These are phyloP conservation scores for Odontarrhena argentea DNA, from an alignment of 345 rosid species.

Conservation along the genomic window DNA sequence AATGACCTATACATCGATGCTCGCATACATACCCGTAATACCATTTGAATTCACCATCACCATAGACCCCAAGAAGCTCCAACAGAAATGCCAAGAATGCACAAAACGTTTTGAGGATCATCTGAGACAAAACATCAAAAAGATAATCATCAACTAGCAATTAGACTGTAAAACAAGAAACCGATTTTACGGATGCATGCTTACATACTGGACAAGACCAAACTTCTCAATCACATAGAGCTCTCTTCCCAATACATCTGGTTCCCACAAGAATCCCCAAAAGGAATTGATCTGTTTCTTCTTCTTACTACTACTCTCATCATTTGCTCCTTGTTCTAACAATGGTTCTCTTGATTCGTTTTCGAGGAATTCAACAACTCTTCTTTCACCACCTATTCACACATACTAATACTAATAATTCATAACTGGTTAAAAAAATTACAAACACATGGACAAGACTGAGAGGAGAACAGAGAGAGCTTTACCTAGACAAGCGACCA, in stretches of 20 bases:
- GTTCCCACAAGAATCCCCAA: constrained; percentile 64
- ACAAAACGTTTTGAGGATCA: constrained; percentile 86
- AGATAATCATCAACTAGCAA: background rate
- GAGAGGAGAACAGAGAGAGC: background rate
- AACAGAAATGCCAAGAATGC: constrained; percentile 72
- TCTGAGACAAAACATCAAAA: constrained; percentile 47
- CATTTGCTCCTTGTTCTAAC: constrained; percentile 44
- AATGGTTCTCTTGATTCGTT: constrained; percentile 54
- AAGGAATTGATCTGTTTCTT: constrained; percentile 41
- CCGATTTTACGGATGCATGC: constrained; percentile 33
- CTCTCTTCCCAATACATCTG: constrained; percentile 63
- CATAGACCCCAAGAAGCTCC: constrained; percentile 71
- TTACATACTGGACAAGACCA: constrained; percentile 87
- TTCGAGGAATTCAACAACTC: constrained; percentile 65
- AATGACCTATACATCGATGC: too few species aligned
- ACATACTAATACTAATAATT: background rate
- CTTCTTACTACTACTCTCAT: constrained; percentile 39
- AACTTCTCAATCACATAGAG: constrained; percentile 66
- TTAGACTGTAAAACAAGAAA: background rate
- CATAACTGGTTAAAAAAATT: background rate
- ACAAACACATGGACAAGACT: background rate
- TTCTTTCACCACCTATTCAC: constrained; percentile 69
- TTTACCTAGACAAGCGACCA: constrained; percentile 90
- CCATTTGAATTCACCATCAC: constrained; percentile 90
- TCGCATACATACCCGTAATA: constrained; percentile 62